Percentiles rank a stretch among this genome's conserved stretches.
Evolutionary conservation across 805 yeast genomes (phyloP).

Genomic region (Candida parachauliodes): DNA sequence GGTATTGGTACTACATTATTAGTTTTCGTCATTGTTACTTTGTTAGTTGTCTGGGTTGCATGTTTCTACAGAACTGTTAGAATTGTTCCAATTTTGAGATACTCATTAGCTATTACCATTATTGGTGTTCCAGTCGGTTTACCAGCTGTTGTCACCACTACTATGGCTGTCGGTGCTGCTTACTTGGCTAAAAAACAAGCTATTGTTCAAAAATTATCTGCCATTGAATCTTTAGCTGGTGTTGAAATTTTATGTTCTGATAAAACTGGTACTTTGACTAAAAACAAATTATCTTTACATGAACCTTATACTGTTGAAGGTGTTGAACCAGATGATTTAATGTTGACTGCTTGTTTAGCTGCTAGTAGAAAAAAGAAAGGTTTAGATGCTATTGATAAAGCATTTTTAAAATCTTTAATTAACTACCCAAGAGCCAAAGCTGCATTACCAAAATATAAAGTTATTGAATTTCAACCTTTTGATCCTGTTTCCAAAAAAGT

Average conservation of each 20-base stretch:
- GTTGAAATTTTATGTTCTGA: constrained; percentile 97
- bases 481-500: constrained; percentile 98
- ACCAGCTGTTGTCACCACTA: constrained; percentile 97
- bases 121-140: constrained; percentile 98
- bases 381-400: constrained; percentile 95
- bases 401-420: constrained; percentile 88
- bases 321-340: constrained; percentile 91
- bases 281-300: constrained; percentile 91
- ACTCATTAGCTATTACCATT: constrained; percentile 92
- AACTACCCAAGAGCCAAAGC: constrained; percentile 88
- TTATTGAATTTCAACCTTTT: constrained; percentile 93
- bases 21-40: constrained; percentile 82
- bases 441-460: constrained; percentile 91
- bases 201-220: constrained; percentile 93
- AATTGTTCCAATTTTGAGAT: constrained; percentile 85
- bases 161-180: constrained; percentile 99
- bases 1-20: constrained; percentile 93
- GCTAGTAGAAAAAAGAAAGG: constrained; percentile 98
- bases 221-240: constrained; percentile 96
- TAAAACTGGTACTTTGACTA: constrained; percentile 97
- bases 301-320: constrained; percentile 98
- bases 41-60: constrained; percentile 88
- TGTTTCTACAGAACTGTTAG: constrained; percentile 88
- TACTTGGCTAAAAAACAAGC: constrained; percentile 96
- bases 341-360: constrained; percentile 97